Evolutionary conservation across 2,329 filamentous ascomycete genomes (phyloP), one percentile per base, ranked within the genome.

Genomic region (Paradendryphiella salina): DNA sequence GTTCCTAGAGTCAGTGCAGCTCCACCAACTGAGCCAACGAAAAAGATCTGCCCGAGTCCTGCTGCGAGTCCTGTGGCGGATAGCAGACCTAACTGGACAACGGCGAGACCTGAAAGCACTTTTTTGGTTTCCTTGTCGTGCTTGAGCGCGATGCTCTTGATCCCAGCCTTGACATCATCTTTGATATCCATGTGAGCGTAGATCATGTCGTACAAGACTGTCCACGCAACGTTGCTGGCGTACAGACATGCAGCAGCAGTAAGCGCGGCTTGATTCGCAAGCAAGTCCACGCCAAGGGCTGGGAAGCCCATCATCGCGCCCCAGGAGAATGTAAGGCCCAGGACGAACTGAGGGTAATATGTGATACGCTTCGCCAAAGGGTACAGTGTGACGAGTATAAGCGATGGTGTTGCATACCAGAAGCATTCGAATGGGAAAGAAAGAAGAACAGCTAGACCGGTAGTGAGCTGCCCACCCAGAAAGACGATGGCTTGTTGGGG

Each of bases 111-210:
- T 1, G 82, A 82, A 50, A 96, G 74, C 7, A 95, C 85, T 44
- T 84, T 76, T 73, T 94, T 95, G 1, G 89, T 92, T 54, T 91
- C 81, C 4, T 82, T 79, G 56, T 89, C 86, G 61, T 95, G 89
- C 69, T 87, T 87, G 32, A 95, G 77, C 1, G 88, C 90, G 61
- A 95, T 94, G 65, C 86, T 90, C 77, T 93, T 95, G 75, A 96
- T 94, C 7, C 90, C 91, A 0, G 87, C 90, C 72, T 90, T 91
- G 54, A 80, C 85, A 67, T 96, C 90, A 63, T 96, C 90, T 65
- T 86, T 86, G 71, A 93, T 87, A 65, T 96, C 90, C 85, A 94
- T 93, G 70, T 95, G 90, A 11, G 90, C 90, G 72, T 96, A 96
- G 26, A 96, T 90, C 84, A 94, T 95, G 71, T 96, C 90, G 71